Evolutionary conservation across 2,329 filamentous ascomycete species (phyloP).

Genomic region (Beauveria asiatica): DNA sequence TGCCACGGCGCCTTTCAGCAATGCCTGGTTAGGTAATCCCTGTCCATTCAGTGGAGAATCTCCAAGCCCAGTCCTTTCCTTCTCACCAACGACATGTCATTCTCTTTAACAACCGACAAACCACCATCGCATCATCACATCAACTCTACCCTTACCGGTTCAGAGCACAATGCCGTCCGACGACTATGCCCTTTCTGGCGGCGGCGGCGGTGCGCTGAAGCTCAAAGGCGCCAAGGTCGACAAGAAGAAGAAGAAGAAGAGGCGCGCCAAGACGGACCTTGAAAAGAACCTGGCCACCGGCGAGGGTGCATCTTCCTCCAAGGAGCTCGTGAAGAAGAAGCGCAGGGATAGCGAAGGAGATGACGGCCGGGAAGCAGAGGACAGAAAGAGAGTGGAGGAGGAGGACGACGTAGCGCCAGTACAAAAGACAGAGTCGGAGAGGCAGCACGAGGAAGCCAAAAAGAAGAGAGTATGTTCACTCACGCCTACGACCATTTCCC

Average conservation of each 20-base stretch:
- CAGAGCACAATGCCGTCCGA: constrained; percentile 55
- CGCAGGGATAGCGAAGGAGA: constrained; percentile 16
- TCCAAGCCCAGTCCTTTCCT: too few relatives aligned
- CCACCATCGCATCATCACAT: background rate
- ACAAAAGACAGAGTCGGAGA: constrained; percentile 77
- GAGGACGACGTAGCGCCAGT: constrained; percentile 18
- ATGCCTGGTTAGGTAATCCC: too few relatives aligned
- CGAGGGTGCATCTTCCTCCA: constrained; percentile 18
- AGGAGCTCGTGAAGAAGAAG: constrained; percentile 17
- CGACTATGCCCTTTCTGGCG: constrained; percentile 59
- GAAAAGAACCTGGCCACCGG: constrained; percentile 37
- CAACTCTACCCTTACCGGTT: background rate
- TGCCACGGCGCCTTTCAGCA: too few relatives aligned
- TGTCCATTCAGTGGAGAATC: too few relatives aligned
- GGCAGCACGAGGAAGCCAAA: constrained; percentile 69
- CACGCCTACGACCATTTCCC: too few relatives aligned
- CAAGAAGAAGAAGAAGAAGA: constrained; percentile 59
- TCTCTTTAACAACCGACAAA: background rate
- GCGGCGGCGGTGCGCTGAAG: constrained; percentile 68
- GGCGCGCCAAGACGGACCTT: constrained; percentile 36
- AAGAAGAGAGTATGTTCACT: constrained; percentile 61
- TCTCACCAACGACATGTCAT: too few relatives aligned
- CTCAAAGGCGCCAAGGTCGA: constrained; percentile 68
- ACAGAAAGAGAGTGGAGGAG: constrained; percentile 25
- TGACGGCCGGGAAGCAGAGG: constrained; percentile 21